Conservation (phyloP, 1,139 yeast genomes). For the Kurtzmaniella quercitrusa region DNA sequence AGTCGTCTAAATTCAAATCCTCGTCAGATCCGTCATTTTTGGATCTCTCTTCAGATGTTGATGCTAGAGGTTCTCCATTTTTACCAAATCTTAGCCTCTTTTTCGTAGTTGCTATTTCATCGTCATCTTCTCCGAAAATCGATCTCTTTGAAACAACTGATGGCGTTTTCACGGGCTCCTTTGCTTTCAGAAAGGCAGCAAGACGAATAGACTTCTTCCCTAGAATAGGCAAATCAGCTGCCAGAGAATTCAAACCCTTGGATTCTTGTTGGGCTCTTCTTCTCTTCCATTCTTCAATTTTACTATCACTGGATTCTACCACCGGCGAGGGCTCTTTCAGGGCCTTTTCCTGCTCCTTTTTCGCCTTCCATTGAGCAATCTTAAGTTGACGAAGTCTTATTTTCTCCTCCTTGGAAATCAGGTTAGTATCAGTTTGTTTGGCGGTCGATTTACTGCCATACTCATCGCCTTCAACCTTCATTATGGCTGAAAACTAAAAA, state of each 20-base stretch:
- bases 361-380: constrained; percentile 38
- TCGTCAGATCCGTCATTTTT: constrained; percentile 3
- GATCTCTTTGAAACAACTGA: not conserved
- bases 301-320: constrained; percentile 10
- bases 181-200: not conserved
- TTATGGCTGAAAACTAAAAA: not conserved
- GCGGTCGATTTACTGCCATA: not conserved
- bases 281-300: constrained; percentile 41
- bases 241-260: not conserved
- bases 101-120: constrained; percentile 7
- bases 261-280: constrained; percentile 16
- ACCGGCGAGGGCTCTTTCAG: constrained; percentile 1
- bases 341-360: constrained; percentile 22
- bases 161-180: not conserved
- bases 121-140: constrained; percentile 15
- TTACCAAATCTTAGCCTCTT: constrained; percentile 10
- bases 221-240: not conserved
- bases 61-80: not conserved
- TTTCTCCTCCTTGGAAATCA: constrained; percentile 29
- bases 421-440: constrained; percentile 6
- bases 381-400: constrained; percentile 33
- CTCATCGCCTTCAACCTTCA: constrained; percentile 1
- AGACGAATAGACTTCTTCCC: not conserved
- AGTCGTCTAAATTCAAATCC: not conserved
- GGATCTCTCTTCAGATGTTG: not conserved